Base-by-base conservation (phyloP, 1,284 basidiomycete genomes). In the Microbotryomycetes sp. region DNA sequence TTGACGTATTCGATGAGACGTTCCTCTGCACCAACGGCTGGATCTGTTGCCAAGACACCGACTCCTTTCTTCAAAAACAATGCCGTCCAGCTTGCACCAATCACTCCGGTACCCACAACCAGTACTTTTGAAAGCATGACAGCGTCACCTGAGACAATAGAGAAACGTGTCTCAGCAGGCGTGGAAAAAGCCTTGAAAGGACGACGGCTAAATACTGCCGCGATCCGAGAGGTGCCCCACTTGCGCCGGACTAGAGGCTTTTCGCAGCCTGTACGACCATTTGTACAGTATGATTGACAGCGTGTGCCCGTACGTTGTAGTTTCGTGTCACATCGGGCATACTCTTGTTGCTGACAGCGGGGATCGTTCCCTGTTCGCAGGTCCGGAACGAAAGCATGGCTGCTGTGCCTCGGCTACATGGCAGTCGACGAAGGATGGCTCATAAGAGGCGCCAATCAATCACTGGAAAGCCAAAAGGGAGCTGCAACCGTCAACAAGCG, bases 341-440 rank as follows among this genome's bases (percentile, higher is more conserved):
- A n/a, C n/a, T n/a, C n/a, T n/a, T n/a, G n/a, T n/a, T n/a, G n/a
- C n/a, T n/a, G n/a, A n/a, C n/a, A n/a, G n/a, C n/a, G n/a, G n/a
- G n/a, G n/a, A n/a, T n/a, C n/a, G 35, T 41, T 11, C 18, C 35
- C 35, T 41, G 35, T 41, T 41, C 35, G 35, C 35, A 41, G 35
- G 35, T 9, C 35, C 35, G 73, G 73, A 0, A 74, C 73, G 56
- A 74, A 73, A 48, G 66, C 67, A 0, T 67, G 66, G 50, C 68
- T 73, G 23, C 61, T 74, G 53, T 63, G 65, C 57, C 60, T 74
- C 6, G 73, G 73, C 24, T 73, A 69, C 46, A 69, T 74, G 6
- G 47, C 57, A 55, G 67, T 66, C 24, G 72, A 73, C 49, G 71
- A 72, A 23, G 73, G 69, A 18, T 74, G 69, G 65, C 63, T 73